Evolutionary conservation across 345 rosid genomes (phyloP).

Genomic region (Lumnitzera littorea): DNA sequence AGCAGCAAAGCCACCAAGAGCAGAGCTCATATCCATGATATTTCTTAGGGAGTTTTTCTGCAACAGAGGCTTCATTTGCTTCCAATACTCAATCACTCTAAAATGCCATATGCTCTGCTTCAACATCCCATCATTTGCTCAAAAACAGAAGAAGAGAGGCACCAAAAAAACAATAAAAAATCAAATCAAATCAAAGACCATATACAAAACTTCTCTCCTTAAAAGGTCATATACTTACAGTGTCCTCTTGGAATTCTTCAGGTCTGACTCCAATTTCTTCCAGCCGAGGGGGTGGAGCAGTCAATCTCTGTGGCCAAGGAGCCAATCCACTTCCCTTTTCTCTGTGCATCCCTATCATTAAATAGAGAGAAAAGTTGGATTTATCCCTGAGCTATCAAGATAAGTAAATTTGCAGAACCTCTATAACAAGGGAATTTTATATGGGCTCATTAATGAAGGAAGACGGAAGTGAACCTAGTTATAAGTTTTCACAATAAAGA

Average conservation of each 20-base stretch:
- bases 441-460: too few species aligned
- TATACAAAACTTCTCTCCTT: background rate
- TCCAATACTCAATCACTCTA: constrained; percentile 85
- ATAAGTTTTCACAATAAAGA: too few species aligned
- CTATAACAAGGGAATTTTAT: too few species aligned
- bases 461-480: background rate
- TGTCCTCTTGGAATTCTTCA: constrained; percentile 63
- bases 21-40: constrained; percentile 97
- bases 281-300: constrained; percentile 67
- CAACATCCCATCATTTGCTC: constrained; percentile 5
- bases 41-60: constrained; percentile 71
- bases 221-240: constrained; percentile 31
- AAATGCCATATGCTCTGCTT: constrained; percentile 77
- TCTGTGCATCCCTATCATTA: constrained; percentile 62
- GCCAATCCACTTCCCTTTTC: constrained; percentile 73
- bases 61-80: constrained; percentile 76
- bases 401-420: too few species aligned
- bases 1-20: constrained; percentile 91
- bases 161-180: background rate
- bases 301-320: constrained; percentile 90
- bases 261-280: constrained; percentile 70
- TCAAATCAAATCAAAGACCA: background rate
- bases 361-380: background rate
- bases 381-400: too few species aligned
- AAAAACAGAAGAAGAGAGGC: constrained; percentile 1